phyloP scores from a whole-genome alignment of 1,284 basidiomycete genomes.

The Malassezia brasiliensis region DNA sequence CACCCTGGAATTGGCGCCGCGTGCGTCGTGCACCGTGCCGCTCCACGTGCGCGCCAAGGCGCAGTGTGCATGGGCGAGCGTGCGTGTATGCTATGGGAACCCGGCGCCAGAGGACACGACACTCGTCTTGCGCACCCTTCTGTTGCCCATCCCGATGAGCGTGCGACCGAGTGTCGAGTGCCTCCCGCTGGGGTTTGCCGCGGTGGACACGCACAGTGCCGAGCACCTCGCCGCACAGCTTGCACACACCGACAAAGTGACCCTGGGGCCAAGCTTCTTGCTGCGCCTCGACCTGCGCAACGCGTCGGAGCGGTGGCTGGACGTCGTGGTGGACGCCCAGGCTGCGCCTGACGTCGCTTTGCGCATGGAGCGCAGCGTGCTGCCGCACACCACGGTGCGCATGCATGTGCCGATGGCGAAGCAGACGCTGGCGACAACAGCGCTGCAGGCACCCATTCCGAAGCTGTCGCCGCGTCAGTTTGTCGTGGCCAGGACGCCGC shows the following conservation, averaged over 20 bases:
- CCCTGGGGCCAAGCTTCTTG: conserved; percentile 62
- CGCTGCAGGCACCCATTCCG: conserved; percentile 63
- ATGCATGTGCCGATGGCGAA: conserved; percentile 69
- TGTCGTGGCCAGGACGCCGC: conserved; percentile 65
- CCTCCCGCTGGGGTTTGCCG: conserved; percentile 23
- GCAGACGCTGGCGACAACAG: conserved; percentile 57
- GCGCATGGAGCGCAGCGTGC: conserved; percentile 42
- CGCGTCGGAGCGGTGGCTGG: conserved; percentile 72
- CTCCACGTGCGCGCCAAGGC: conserved; percentile 76
- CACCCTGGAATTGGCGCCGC: conserved; percentile 55
- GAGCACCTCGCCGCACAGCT: conserved; percentile 21
- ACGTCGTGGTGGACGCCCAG: conserved; percentile 61
- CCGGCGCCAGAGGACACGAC: neutral
- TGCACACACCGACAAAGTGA: neutral
- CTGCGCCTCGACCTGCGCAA: conserved; percentile 79
- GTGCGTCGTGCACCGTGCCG: conserved; percentile 60
- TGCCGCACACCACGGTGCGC: conserved; percentile 50
- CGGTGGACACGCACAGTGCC: conserved; percentile 24
- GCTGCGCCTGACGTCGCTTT: conserved; percentile 51
- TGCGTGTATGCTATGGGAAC: conserved; percentile 73
- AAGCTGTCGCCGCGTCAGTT: conserved; percentile 74
- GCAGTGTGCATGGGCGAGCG: conserved; percentile 67
- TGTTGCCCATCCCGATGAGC: conserved; percentile 71
- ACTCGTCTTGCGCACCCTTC: neutral
- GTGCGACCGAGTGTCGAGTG: conserved; percentile 87